A percentile compares a stretch with the other conserved stretches of the same genome.
phyloP scores from a whole-genome alignment of 2,329 filamentous ascomycete species.

The Westerdykella ornata region DNA sequence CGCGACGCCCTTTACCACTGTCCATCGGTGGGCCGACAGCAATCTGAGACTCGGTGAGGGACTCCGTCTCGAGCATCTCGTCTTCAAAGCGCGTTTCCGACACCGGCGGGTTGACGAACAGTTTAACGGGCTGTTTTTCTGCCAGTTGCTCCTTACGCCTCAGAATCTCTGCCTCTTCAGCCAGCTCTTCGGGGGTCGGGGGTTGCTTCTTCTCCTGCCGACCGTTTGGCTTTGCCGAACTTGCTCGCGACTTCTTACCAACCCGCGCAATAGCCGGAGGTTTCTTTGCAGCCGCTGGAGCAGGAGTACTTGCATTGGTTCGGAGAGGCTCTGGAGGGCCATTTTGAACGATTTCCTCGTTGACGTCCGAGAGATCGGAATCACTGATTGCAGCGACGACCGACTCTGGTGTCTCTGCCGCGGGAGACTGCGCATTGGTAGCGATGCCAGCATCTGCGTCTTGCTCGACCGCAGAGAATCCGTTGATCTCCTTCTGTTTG shows the following conservation, averaged over 20 bases:
- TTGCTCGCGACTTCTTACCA: slow-evolving; percentile 28
- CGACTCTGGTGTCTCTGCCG: slow-evolving; percentile 22
- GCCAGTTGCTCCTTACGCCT: slow-evolving; percentile 22
- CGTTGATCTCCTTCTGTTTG: slow-evolving; percentile 24
- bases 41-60: slow-evolving; percentile 31
- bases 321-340: slow-evolving; percentile 26
- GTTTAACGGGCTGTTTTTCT: slow-evolving; percentile 17
- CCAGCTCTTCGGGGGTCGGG: slow-evolving; percentile 21
- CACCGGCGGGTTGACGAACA: slow-evolving; percentile 17
- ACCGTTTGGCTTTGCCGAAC: slow-evolving; percentile 25
- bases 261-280: slow-evolving; percentile 20
- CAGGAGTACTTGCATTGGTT: slow-evolving; percentile 20
- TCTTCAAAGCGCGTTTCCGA: slow-evolving; percentile 35
- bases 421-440: slow-evolving; percentile 22
- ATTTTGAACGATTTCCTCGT: slow-evolving; percentile 35
- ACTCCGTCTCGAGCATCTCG: slow-evolving; percentile 33
- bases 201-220: slow-evolving; percentile 24
- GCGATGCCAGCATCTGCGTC: slow-evolving; percentile 21
- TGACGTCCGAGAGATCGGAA: slow-evolving; percentile 35
- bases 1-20: slow-evolving; percentile 24
- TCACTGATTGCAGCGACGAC: slow-evolving; percentile 21
- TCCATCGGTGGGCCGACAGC: slow-evolving; percentile 32
- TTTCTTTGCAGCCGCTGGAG: slow-evolving; percentile 21
- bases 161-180: slow-evolving; percentile 21
- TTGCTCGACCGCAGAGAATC: slow-evolving; percentile 12